Evolutionary conservation across 768 basidiomycete genomes (phyloP).

Genomic region (Russula dissimulans): DNA sequence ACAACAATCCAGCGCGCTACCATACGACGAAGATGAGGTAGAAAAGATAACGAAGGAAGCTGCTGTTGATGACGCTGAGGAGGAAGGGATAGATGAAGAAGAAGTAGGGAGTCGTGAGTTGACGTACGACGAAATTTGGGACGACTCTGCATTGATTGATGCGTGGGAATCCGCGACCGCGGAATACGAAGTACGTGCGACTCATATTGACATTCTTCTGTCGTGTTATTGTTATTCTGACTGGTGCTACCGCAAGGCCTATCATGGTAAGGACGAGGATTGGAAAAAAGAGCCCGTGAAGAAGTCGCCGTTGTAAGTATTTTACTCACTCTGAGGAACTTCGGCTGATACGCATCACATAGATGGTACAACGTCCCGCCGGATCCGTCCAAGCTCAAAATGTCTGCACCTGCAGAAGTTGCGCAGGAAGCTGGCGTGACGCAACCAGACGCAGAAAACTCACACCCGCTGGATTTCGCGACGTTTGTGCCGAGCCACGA

Average conservation of each 20-base stretch:
- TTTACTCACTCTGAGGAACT: not conserved
- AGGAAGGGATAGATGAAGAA: slow-evolving; percentile 19
- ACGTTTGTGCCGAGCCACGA: slow-evolving; percentile 66
- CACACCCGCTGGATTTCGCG: slow-evolving; percentile 56
- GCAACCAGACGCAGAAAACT: slow-evolving; percentile 34
- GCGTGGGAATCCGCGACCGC: slow-evolving; percentile 81
- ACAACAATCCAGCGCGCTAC: slow-evolving; percentile 21
- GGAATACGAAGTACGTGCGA: slow-evolving; percentile 54
- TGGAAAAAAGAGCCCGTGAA: slow-evolving; percentile 68
- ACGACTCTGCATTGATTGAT: slow-evolving; percentile 72
- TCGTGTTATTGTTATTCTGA: not conserved
- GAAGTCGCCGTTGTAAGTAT: slow-evolving; percentile 62
- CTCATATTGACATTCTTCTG: not conserved
- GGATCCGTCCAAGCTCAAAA: slow-evolving; percentile 19
- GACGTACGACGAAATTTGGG: slow-evolving; percentile 74
- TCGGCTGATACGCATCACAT: slow-evolving; percentile 1
- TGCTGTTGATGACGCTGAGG: slow-evolving; percentile 27
- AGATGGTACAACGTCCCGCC: slow-evolving; percentile 76
- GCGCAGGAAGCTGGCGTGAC: not conserved
- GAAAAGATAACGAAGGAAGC: not conserved
- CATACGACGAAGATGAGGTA: slow-evolving; percentile 27
- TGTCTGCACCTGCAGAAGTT: not conserved
- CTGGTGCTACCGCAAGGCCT: slow-evolving; percentile 33
- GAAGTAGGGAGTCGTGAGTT: slow-evolving; percentile 53
- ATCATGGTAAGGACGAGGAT: slow-evolving; percentile 56